Evolutionary conservation across 1,139 yeast genomes (phyloP).

Genomic region (Candida tropicalis): DNA sequence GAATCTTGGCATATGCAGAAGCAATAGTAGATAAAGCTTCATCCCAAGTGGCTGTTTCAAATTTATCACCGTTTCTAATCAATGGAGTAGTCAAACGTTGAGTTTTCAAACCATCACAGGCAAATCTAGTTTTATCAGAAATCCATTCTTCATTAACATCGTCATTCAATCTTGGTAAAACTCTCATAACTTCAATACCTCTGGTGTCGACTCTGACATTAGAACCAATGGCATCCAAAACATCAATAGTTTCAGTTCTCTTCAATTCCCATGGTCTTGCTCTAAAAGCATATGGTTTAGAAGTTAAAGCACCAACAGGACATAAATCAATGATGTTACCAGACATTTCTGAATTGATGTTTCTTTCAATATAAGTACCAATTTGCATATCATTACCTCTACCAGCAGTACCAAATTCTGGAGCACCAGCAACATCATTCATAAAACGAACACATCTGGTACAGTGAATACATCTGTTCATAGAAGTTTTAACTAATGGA

Average conservation of each 20-base stretch:
- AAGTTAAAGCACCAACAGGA: constrained; percentile 91
- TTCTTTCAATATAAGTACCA: constrained; percentile 86
- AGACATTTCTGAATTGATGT: constrained; percentile 81
- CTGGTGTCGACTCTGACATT: constrained; percentile 84
- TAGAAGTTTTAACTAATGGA: constrained; percentile 85
- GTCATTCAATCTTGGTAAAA: constrained; percentile 83
- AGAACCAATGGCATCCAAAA: constrained; percentile 81
- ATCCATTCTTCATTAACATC: constrained; percentile 93
- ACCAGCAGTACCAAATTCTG: constrained; percentile 86
- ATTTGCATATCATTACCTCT: constrained; percentile 93
- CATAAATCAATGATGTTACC: constrained; percentile 89
- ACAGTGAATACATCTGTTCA: constrained; percentile 94
- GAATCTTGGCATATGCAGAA: constrained; percentile 57
- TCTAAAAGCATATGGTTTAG: constrained; percentile 87
- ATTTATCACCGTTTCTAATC: constrained; percentile 69
- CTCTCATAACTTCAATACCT: constrained; percentile 89
- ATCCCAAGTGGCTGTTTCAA: constrained; percentile 85
- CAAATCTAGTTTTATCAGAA: constrained; percentile 83
- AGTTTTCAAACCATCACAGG: constrained; percentile 83
- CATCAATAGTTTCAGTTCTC: constrained; percentile 87
- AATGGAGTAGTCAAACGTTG: constrained; percentile 86
- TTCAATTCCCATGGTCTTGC: constrained; percentile 95
- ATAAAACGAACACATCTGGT: constrained; percentile 89
- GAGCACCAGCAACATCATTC: constrained; percentile 92
- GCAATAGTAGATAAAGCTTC: constrained; percentile 77